Base-by-base conservation (phyloP, 495 filamentous ascomycete genomes). In the Sporormia fimetaria region DNA sequence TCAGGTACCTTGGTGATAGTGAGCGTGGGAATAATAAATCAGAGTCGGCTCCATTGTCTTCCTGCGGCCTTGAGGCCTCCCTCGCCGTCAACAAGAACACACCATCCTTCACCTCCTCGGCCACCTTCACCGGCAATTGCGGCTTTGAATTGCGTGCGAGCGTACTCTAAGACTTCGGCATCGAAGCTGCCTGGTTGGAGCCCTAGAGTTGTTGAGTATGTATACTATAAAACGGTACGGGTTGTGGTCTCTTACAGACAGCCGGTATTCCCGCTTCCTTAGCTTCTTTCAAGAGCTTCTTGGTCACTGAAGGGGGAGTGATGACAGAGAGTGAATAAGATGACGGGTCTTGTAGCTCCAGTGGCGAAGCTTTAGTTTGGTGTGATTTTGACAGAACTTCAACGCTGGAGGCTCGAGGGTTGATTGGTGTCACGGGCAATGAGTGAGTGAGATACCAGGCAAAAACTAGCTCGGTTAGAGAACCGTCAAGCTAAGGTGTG, bases 131-230 rank as follows among this genome's bases (percentile, higher is more conserved):
- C 85, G 6, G 65, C 72, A 49, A 93, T 68, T 17, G 76, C 80
- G 17, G 76, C 76, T 48, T 73, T 64, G 57, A 88, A 85, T 53
- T 70, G 69, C 49, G 57, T 63, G 42, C 56, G 62, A 15, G 84
- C 84, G 61, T 69, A 90, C 6, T 66, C 64, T 46, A 93, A 52
- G 29, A 81, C 80, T 27, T 74, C 68, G 18, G 79, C 70, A 57
- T 94, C 75, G 51, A 81, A 95, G 6, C 74, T 86, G 1, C 88
- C 88, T 0, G 90, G 90, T 61, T 98, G 90, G 42, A 98, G 60
- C 81, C 87, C n/a, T n/a, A n/a, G n/a, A n/a, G n/a, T n/a, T n/a
- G n/a, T n/a, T n/a, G n/a, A n/a, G n/a, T n/a, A n/a, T n/a, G n/a
- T n/a, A n/a, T n/a, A n/a, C n/a, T n/a, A n/a, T n/a, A n/a, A n/a